Conservation (phyloP, 1,284 basidiomycete genomes). For the Ganoderma multipileum region DNA sequence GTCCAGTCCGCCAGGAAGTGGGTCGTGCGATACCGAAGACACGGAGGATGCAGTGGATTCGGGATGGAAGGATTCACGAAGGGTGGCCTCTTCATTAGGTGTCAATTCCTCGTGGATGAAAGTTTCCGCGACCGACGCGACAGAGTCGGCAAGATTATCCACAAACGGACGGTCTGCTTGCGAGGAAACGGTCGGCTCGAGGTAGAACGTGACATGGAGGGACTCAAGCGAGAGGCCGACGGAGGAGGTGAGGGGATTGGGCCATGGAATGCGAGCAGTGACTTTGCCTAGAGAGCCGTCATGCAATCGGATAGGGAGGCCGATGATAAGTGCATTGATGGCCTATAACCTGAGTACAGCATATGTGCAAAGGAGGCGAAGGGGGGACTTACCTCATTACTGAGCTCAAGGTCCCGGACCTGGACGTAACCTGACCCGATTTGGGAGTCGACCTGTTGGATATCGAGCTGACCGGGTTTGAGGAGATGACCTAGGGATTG, state of each 20-base stretch:
- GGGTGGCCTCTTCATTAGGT: slow-evolving; percentile 70
- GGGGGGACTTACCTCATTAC: slow-evolving; percentile 66
- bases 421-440: slow-evolving; percentile 90
- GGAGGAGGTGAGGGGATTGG: slow-evolving; percentile 75
- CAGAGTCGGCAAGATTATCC: slow-evolving; percentile 73
- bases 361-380: neutral
- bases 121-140: slow-evolving; percentile 81
- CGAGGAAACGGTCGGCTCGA: slow-evolving; percentile 44
- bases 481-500: slow-evolving; percentile 86
- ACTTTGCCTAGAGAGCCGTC: slow-evolving; percentile 79
- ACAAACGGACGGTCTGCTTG: slow-evolving; percentile 28
- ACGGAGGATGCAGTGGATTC: slow-evolving; percentile 40
- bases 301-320: slow-evolving; percentile 72
- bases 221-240: slow-evolving; percentile 72
- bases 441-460: slow-evolving; percentile 89
- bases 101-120: slow-evolving; percentile 87
- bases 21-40: slow-evolving; percentile 33
- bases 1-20: slow-evolving; percentile 68
- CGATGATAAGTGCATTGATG: slow-evolving; percentile 77
- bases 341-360: slow-evolving; percentile 56
- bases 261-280: slow-evolving; percentile 79
- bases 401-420: slow-evolving; percentile 83
- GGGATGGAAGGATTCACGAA: slow-evolving; percentile 73
- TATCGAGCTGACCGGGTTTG: slow-evolving; percentile 87
- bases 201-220: slow-evolving; percentile 66